Evolutionary conservation across 768 basidiomycete genomes (phyloP).

Genomic region (Omphalotus guepiniiformis): DNA sequence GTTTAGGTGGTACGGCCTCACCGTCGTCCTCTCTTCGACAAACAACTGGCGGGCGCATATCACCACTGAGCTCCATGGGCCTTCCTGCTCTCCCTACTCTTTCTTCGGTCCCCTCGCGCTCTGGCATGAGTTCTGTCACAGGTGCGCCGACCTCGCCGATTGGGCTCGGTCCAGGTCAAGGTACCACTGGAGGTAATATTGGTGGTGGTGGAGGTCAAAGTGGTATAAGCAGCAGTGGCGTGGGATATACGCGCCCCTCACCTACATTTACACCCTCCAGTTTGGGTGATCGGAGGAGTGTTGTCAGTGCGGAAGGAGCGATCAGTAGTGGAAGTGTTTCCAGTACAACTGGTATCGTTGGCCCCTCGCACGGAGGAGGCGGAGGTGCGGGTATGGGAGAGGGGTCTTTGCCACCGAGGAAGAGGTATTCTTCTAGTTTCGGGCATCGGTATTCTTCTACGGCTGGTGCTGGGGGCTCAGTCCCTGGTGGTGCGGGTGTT

Average conservation of each 20-base stretch:
- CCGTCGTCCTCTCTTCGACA: neutral
- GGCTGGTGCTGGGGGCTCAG: constrained; percentile 31
- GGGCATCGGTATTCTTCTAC: constrained; percentile 59
- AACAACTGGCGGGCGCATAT: neutral
- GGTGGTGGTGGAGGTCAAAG: neutral
- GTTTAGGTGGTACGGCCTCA: neutral
- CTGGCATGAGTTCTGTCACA: neutral
- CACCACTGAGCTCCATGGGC: neutral
- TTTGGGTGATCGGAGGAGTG: constrained; percentile 22
- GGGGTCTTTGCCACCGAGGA: constrained; percentile 28
- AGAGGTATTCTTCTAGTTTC: constrained; percentile 77
- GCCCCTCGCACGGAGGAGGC: constrained; percentile 2
- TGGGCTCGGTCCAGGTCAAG: neutral
- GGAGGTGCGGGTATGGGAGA: constrained; percentile 24
- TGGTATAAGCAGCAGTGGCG: neutral
- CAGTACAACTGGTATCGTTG: constrained; percentile 9
- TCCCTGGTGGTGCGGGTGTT: constrained; percentile 25
- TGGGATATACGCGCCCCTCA: neutral
- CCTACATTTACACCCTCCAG: constrained; percentile 25
- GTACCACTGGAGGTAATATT: neutral
- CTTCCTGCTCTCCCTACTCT: no score
- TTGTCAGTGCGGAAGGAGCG: constrained; percentile 18
- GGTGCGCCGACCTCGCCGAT: neutral
- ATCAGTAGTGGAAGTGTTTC: constrained; percentile 5
- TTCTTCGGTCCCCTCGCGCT: neutral